Evolutionary conservation across 495 filamentous ascomycete genomes (phyloP).

Genomic region (Aspergillus diversus): DNA sequence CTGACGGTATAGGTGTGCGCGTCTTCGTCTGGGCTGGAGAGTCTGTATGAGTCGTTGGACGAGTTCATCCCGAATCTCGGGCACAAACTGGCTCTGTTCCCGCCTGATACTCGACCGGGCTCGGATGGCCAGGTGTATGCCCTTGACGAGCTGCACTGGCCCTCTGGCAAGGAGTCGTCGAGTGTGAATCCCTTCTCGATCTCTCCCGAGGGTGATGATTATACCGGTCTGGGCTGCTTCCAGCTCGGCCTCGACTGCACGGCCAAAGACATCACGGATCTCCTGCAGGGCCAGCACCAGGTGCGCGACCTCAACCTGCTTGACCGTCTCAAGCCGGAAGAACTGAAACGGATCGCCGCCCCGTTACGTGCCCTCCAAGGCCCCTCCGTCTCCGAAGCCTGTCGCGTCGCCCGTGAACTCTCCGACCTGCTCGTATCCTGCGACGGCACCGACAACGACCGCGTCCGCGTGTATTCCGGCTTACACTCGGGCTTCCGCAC

Average conservation of each 20-base stretch:
- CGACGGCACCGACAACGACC: conserved; percentile 18
- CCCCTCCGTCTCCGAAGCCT: background rate
- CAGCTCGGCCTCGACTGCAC: conserved; percentile 26
- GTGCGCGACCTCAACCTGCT: conserved; percentile 21
- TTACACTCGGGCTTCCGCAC: conserved; percentile 25
- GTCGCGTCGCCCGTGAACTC: conserved; percentile 8
- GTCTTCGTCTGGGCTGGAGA: conserved; percentile 10
- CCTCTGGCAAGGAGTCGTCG: conserved; percentile 8
- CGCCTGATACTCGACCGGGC: background rate
- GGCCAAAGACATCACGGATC: conserved; percentile 18
- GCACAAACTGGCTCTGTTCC: conserved; percentile 16
- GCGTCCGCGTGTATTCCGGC: conserved; percentile 19
- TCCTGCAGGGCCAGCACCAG: conserved; percentile 22
- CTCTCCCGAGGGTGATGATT: conserved; percentile 20
- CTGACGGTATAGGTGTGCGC: background rate
- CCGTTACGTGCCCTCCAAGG: conserved; percentile 10
- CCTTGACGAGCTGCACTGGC: conserved; percentile 21
- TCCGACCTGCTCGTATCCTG: conserved; percentile 15
- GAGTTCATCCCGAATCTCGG: conserved; percentile 18
- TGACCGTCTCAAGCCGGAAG: conserved; percentile 14
- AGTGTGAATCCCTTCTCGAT: conserved; percentile 19
- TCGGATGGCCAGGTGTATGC: conserved; percentile 4
- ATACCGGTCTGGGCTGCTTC: conserved; percentile 24
- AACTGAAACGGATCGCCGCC: conserved; percentile 16
- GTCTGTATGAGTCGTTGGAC: conserved; percentile 15